Evolutionary conservation across 1,284 basidiomycete species (phyloP).

Genomic region (Meira miltonrushii): DNA sequence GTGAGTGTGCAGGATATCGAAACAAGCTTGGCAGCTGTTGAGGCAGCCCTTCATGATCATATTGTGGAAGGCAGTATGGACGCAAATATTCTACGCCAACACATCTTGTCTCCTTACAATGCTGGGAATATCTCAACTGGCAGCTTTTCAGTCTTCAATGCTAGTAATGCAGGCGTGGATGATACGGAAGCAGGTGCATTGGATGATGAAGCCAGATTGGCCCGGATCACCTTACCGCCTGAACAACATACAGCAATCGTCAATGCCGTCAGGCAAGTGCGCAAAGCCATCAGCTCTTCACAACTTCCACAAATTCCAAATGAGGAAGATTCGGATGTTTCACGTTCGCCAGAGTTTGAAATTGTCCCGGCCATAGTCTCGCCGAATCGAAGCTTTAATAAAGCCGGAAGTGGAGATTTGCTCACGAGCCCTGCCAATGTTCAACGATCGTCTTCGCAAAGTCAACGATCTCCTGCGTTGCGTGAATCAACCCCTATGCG

Average conservation of each 20-base stretch:
- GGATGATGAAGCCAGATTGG: not conserved
- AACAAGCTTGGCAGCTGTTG: conserved; percentile 14
- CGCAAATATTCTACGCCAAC: conserved; percentile 9
- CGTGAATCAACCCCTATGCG: conserved; percentile 11
- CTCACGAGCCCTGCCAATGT: not conserved
- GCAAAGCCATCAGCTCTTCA: conserved; percentile 12
- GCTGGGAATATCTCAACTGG: not conserved
- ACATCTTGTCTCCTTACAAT: conserved; percentile 3
- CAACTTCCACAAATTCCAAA: conserved; percentile 10
- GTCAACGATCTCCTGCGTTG: not conserved
- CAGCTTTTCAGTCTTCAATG: not conserved
- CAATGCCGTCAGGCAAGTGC: conserved; percentile 9
- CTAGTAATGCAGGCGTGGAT: not conserved
- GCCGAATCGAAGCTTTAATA: no score
- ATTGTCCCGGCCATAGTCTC: not conserved
- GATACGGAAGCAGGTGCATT: not conserved
- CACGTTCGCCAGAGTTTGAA: not conserved
- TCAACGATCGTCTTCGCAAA: not conserved
- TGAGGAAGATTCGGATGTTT: conserved; percentile 6
- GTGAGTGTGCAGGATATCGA: conserved; percentile 14
- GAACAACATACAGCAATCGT: conserved; percentile 8
- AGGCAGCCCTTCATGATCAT: conserved; percentile 15
- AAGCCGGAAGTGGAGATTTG: not conserved
- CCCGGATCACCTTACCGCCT: conserved; percentile 10
- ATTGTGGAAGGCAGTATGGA: conserved; percentile 15